Evolutionary conservation across 2,329 filamentous ascomycete genomes (phyloP).

Genomic region (Sporothrix sp.): DNA sequence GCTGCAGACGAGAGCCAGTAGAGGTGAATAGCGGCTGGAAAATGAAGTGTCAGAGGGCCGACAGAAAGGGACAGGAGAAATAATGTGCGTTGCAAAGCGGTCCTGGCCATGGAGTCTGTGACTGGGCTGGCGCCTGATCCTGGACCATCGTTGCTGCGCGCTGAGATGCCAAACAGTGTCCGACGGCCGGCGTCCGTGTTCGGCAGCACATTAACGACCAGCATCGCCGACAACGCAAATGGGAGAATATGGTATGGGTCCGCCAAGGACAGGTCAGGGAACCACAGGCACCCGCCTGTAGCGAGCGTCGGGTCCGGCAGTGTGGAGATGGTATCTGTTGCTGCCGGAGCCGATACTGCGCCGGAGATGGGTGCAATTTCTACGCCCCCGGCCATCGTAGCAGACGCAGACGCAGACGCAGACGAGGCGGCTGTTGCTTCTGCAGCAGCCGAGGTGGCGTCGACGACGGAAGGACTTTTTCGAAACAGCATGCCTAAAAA

Average conservation of each 20-base stretch:
- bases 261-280: constrained; percentile 40
- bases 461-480: constrained; percentile 3
- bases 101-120: neutral
- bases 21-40: constrained; percentile 34
- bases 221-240: constrained; percentile 27
- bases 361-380: neutral
- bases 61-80: constrained; percentile 24
- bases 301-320: constrained; percentile 28
- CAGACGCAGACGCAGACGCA: constrained; percentile 3
- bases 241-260: constrained; percentile 45
- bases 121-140: neutral
- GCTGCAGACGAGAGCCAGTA: constrained; percentile 33
- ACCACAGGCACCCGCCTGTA: constrained; percentile 46
- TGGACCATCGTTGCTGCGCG: no score
- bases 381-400: neutral
- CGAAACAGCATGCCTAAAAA: constrained; percentile 27
- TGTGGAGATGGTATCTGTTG: neutral
- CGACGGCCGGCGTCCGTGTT: constrained; percentile 19
- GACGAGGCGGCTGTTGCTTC: constrained; percentile 1
- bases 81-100: constrained; percentile 23
- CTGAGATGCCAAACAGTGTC: constrained; percentile 21
- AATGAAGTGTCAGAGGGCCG: constrained; percentile 28
- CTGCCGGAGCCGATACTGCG: neutral
- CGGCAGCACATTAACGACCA: constrained; percentile 29
- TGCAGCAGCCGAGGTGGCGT: neutral